A percentile compares a stretch with the other conserved stretches of the same genome.
These are phyloP conservation scores for Coccomyxa sp. DNA, from an alignment of 139 green algal species.

Conservation along the genomic window DNA sequence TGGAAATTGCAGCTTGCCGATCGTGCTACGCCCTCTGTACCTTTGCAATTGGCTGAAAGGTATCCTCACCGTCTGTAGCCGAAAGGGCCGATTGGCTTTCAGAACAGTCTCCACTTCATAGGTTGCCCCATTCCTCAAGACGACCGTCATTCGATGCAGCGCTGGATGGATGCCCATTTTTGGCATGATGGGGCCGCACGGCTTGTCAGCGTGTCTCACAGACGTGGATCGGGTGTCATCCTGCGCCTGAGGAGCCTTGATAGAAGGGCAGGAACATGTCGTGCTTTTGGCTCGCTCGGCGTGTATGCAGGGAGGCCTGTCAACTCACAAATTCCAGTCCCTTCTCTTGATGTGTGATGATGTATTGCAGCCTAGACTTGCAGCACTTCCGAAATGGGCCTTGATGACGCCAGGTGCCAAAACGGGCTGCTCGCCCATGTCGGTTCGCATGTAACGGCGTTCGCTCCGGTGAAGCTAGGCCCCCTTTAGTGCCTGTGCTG, in stretches of 20 bases:
- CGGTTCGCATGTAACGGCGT: neutral
- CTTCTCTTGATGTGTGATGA: no score
- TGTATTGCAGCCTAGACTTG: no score
- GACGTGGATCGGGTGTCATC: no score
- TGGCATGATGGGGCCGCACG: neutral
- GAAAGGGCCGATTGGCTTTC: neutral
- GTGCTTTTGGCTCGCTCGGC: neutral
- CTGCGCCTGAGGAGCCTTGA: no score
- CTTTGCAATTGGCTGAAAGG: neutral
- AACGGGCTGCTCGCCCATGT: neutral
- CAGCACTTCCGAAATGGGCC: neutral
- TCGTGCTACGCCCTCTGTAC: no score
- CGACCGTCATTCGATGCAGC: neutral
- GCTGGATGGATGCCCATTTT: neutral
- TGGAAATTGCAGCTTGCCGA: no score
- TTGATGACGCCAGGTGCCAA: neutral
- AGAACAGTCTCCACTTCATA: neutral
- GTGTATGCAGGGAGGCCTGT: neutral
- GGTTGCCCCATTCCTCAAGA: slow-evolving; percentile 1
- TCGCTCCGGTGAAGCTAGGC: neutral
- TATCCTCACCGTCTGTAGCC: neutral
- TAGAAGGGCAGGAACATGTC: neutral
- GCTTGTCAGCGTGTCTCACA: neutral
- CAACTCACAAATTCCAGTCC: neutral
- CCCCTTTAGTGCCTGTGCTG: neutral